Conservation (phyloP, 2,329 filamentous ascomycete genomes). For the Apiospora marii region DNA sequence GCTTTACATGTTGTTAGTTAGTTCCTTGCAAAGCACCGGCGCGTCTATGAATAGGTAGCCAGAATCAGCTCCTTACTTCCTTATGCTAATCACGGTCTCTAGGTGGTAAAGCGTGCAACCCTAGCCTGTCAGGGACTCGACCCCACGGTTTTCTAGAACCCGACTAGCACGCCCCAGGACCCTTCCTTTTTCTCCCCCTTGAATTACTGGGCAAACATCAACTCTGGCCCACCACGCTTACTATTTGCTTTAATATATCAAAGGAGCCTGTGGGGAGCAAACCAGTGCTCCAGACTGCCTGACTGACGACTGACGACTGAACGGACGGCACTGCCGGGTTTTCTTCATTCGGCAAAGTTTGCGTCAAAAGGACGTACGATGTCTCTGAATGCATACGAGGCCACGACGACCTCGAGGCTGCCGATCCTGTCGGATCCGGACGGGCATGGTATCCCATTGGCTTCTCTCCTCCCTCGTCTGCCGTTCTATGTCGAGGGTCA, state of each 20-base stretch:
- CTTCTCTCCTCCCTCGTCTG: neutral
- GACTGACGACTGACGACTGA: too few relatives aligned
- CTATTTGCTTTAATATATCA: neutral
- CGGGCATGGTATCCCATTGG: neutral
- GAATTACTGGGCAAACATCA: neutral
- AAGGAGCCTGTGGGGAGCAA: neutral
- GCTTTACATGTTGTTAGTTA: neutral
- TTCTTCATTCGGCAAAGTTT: conserved; percentile 7
- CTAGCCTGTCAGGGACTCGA: conserved; percentile 11
- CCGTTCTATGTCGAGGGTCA: neutral
- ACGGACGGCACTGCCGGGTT: neutral
- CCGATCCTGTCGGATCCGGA: neutral
- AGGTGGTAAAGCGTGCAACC: conserved; percentile 3
- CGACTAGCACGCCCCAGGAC: conserved; percentile 9
- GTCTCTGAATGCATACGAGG: conserved; percentile 3
- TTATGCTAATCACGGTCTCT: neutral
- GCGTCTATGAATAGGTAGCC: neutral
- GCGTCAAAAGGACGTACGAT: conserved; percentile 4
- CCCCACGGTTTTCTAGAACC: conserved; percentile 17
- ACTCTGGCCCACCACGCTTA: neutral
- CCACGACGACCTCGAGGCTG: neutral
- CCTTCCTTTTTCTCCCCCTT: neutral
- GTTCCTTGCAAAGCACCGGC: too few relatives aligned
- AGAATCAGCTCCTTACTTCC: neutral
- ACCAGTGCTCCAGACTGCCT: conserved; percentile 8